Evolutionary conservation across 345 rosid species (phyloP), one percentile per base, ranked within the genome.

Genomic region (Eucalyptus camaldulensis): DNA sequence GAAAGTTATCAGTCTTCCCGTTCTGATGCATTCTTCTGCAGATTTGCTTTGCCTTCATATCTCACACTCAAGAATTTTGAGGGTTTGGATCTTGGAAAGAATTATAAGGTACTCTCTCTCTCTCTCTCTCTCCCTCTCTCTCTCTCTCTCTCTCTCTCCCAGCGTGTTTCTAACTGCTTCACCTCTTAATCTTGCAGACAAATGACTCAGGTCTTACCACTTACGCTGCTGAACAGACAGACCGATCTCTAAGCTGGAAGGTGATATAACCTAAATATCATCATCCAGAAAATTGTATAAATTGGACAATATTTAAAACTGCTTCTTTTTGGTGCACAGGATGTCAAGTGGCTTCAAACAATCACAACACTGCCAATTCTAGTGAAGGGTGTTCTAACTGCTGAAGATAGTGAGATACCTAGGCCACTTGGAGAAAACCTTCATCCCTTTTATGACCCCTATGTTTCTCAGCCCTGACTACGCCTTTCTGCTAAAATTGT

Each of bases 321-420:
- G 27, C 29, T 76, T n/a, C 21, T 86, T 85, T 51, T 86, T 11
- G 54, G 58, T 88, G 72, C 54, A 86, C 92, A 97, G 99, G 98
- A 96, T 92, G 94, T 97, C 58, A 91, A 95, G 91, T 96, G 99
- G 99, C 97, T 97, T 43, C 97, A 97, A 90, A 95, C 98, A 88
- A 97, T 98, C 91, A 98, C 99, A 53, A 93, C 94, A 16, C 90
- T 98, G 90, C 99, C 99, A 49, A 97, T 98, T 93, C 95, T 98
- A 69, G 96, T 97, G 88, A 98, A 98, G 93, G 99, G 99, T 90
- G 96, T 96, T 27, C 91, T 98, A 56, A 96, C 98, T 90, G 97
- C 98, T 51, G 99, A 97, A 92, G 99, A 98, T 90, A 88, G 99
- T 97, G 93, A 93, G 69, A 87, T 91, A 83, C 65, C 87, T 60